These are phyloP conservation scores for Schwanniomyces yamadae DNA, from an alignment of 805 yeast species.

Conservation along the genomic window DNA sequence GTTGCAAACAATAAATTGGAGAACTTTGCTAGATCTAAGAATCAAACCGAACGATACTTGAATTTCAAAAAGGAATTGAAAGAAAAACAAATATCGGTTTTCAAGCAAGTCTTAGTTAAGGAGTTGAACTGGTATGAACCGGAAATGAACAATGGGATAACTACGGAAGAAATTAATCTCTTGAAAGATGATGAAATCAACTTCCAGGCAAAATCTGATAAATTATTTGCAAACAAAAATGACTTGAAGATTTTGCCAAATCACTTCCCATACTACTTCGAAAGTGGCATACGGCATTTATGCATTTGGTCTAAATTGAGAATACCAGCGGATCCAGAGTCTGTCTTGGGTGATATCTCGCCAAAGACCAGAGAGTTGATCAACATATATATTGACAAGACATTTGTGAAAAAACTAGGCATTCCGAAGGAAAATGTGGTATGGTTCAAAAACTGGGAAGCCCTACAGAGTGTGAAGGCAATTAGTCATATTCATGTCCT, in stretches of 20 bases:
- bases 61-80: conserved; percentile 44
- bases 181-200: conserved; percentile 13
- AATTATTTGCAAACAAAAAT: conserved; percentile 38
- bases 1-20: conserved; percentile 45
- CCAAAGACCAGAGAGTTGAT: conserved; percentile 39
- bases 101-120: conserved; percentile 46
- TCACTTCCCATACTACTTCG: conserved; percentile 68
- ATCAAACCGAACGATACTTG: conserved; percentile 43
- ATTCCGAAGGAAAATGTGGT: conserved; percentile 37
- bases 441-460: conserved; percentile 76
- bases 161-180: conserved; percentile 14
- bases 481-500: conserved; percentile 73
- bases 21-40: conserved; percentile 47
- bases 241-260: conserved; percentile 52
- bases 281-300: conserved; percentile 50
- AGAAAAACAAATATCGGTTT: conserved; percentile 37
- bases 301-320: conserved; percentile 66
- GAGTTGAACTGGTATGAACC: conserved; percentile 52
- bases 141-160: conserved; percentile 21
- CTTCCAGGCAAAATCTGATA: conserved; percentile 27
- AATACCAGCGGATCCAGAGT: conserved; percentile 51
- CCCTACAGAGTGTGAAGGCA: conserved; percentile 63
- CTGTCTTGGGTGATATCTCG: conserved; percentile 52
- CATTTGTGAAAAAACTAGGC: conserved; percentile 48
- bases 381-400: conserved; percentile 44